Conservation (phyloP, 2,329 filamentous ascomycete genomes). For the Neocucurbitaria cava region DNA sequence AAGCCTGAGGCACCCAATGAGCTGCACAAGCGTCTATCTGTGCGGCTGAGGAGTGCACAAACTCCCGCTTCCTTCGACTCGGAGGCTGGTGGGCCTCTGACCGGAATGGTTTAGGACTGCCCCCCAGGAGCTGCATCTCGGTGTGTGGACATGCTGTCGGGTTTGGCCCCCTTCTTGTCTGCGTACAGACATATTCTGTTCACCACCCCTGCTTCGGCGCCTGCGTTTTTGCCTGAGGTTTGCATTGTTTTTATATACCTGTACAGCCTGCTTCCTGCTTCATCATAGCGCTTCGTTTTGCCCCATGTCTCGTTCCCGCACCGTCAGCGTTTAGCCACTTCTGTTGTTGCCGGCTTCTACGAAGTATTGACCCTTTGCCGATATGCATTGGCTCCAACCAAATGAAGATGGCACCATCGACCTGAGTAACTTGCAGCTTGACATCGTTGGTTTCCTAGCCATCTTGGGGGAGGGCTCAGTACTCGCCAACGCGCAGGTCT, state of each 20-base stretch:
- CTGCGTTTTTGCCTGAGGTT: conserved; percentile 21
- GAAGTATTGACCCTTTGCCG: conserved; percentile 3
- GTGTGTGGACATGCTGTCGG: conserved; percentile 7
- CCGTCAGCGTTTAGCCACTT: conserved; percentile 6
- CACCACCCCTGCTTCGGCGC: conserved; percentile 25
- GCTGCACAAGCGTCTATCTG: conserved; percentile 12
- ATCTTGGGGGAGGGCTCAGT: conserved; percentile 61
- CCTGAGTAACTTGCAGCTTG: conserved; percentile 56
- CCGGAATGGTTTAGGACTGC: conserved; percentile 21
- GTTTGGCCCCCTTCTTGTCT: conserved; percentile 18
- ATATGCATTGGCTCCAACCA: conserved; percentile 47
- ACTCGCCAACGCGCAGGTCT: conserved; percentile 58
- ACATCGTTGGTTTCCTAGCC: conserved; percentile 64
- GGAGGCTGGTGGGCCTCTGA: conserved; percentile 25
- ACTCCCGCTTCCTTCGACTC: conserved; percentile 7
- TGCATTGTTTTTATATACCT: conserved; percentile 22
- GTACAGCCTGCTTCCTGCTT: conserved; percentile 11
- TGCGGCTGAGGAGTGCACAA: conserved; percentile 32
- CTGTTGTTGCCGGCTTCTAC: conserved; percentile 12
- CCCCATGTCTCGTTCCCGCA: conserved; percentile 31
- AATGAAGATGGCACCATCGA: conserved; percentile 25
- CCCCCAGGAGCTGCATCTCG: conserved; percentile 12
- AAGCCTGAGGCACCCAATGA: conserved; percentile 30
- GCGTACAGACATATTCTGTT: conserved; percentile 6
- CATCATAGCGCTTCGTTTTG: conserved; percentile 8